phyloP scores from a whole-genome alignment of 2,329 filamentous ascomycete species.

The Coleophoma eucalyptorum region DNA sequence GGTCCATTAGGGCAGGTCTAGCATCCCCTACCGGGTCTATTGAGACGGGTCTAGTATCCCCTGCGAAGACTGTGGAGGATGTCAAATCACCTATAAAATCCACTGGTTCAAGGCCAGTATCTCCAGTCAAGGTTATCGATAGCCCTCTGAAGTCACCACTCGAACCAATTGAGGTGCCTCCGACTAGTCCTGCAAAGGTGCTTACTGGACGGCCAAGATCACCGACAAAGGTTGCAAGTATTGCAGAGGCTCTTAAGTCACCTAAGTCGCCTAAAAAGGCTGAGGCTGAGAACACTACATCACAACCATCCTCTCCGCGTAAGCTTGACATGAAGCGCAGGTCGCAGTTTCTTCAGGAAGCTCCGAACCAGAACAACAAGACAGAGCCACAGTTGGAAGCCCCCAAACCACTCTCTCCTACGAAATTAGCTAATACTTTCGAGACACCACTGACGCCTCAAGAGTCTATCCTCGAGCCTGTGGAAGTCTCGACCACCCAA shows the following conservation, averaged over 20 bases:
- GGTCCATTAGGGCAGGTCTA: too few relatives aligned
- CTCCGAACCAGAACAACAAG: constrained; percentile 16
- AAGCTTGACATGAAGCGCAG: constrained; percentile 57
- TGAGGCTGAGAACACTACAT: constrained; percentile 27
- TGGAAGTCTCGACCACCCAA: constrained; percentile 8
- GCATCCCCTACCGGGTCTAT: not conserved
- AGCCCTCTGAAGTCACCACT: not conserved
- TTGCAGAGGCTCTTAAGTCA: constrained; percentile 7
- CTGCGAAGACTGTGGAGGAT: constrained; percentile 21
- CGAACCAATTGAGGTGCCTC: not conserved
- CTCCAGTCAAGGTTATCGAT: too few relatives aligned
- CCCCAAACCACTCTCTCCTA: constrained; percentile 24
- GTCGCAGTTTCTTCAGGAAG: constrained; percentile 52
- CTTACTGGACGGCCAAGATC: not conserved
- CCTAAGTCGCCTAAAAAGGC: constrained; percentile 20
- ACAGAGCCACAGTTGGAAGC: constrained; percentile 21
- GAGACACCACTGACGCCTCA: constrained; percentile 16
- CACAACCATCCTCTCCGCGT: constrained; percentile 48
- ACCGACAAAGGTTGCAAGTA: not conserved
- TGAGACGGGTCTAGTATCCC: constrained; percentile 12
- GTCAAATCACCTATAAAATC: not conserved
- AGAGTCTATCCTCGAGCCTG: constrained; percentile 1
- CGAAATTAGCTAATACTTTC: constrained; percentile 22
- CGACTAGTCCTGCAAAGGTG: not conserved
- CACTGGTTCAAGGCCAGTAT: too few relatives aligned